A percentile compares a stretch with the other conserved stretches of the same genome.
Evolutionary conservation across 2,329 filamentous ascomycete species (phyloP).

Genomic region (Gaeumannomyces sp.): DNA sequence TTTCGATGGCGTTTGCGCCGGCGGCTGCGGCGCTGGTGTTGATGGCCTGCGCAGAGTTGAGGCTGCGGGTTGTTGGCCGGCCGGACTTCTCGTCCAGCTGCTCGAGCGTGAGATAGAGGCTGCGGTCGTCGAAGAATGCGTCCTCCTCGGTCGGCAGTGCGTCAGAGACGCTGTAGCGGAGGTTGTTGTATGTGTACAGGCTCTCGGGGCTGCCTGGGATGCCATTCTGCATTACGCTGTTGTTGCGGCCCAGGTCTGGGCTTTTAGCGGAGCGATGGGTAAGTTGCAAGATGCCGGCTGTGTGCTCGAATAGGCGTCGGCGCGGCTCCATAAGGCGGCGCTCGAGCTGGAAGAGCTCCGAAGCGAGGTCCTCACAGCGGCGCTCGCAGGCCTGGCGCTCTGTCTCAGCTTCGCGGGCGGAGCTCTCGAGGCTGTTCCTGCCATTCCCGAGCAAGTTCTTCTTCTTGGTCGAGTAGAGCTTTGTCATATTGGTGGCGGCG

Average conservation of each 20-base stretch:
- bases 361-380: slow-evolving; percentile 79
- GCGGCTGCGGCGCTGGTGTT: neutral
- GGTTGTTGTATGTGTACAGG: slow-evolving; percentile 60
- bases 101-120: slow-evolving; percentile 65
- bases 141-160: slow-evolving; percentile 36
- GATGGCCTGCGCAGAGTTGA: neutral
- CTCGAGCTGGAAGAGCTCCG: slow-evolving; percentile 74
- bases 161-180: slow-evolving; percentile 51
- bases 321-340: slow-evolving; percentile 70
- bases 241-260: neutral
- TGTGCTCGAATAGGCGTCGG: slow-evolving; percentile 75
- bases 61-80: slow-evolving; percentile 14
- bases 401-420: slow-evolving; percentile 58
- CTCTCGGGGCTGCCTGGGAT: slow-evolving; percentile 73
- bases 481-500: slow-evolving; percentile 79
- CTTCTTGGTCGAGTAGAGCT: slow-evolving; percentile 64
- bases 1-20: slow-evolving; percentile 44
- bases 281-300: slow-evolving; percentile 83
- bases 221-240: slow-evolving; percentile 31
- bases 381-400: slow-evolving; percentile 69
- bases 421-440: slow-evolving; percentile 39
- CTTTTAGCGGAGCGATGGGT: slow-evolving; percentile 73
- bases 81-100: slow-evolving; percentile 45
- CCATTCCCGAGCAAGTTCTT: slow-evolving; percentile 42
- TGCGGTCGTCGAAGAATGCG: slow-evolving; percentile 69